Percentiles rank a stretch among this genome's conserved stretches.
phyloP scores from a whole-genome alignment of 805 yeast genomes.

The Candida khao-thaluensis region DNA sequence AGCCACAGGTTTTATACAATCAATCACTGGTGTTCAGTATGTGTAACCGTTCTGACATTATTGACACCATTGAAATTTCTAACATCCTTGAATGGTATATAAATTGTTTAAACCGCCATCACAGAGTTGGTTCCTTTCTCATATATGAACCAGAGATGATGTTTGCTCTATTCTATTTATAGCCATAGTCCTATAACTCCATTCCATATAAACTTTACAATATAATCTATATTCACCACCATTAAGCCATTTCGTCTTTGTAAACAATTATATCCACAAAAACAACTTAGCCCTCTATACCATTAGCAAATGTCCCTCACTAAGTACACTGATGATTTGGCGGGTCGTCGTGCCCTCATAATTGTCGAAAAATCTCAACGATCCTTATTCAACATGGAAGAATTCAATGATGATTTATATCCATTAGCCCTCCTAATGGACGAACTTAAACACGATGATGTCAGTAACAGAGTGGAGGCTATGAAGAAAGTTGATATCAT shows the following conservation, averaged over 20 bases:
- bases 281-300: neutral
- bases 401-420: conserved; percentile 63
- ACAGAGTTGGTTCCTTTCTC: too few relatives aligned
- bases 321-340: too few relatives aligned
- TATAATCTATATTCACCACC: neutral
- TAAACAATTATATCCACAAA: neutral
- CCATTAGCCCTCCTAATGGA: conserved; percentile 97
- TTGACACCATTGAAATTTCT: too few relatives aligned
- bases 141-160: too few relatives aligned
- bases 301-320: neutral
- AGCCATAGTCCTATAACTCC: too few relatives aligned
- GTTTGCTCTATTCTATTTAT: too few relatives aligned
- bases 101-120: too few relatives aligned
- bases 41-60: too few relatives aligned
- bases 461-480: conserved; percentile 88
- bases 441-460: conserved; percentile 95
- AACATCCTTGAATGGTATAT: too few relatives aligned
- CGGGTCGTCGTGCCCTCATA: conserved; percentile 3
- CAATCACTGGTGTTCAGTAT: too few relatives aligned
- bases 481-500: conserved; percentile 93
- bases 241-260: neutral
- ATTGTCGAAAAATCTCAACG: conserved; percentile 6
- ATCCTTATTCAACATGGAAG: conserved; percentile 25
- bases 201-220: too few relatives aligned
- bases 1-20: too few relatives aligned